phyloP scores from a whole-genome alignment of 129 eudicot genomes.

The Chrysanthemum makinoi region DNA sequence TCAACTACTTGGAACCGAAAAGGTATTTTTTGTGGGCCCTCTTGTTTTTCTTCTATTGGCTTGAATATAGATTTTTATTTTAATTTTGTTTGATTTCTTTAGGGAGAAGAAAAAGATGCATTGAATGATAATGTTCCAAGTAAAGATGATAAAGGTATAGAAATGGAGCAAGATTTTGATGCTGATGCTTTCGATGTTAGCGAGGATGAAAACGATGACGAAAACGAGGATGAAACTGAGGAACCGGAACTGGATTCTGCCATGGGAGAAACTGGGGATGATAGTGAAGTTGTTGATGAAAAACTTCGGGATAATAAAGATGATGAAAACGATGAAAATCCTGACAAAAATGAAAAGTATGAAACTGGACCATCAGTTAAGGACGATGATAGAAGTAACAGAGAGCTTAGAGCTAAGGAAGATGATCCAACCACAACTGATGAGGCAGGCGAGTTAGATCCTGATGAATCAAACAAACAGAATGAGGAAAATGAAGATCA shows the following conservation, averaged over 20 bases:
- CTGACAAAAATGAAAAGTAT: constrained; percentile 53
- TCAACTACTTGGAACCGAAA: constrained; percentile 76
- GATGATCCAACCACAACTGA: constrained; percentile 45
- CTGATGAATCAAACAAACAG: constrained; percentile 40
- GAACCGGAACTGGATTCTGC: constrained; percentile 64
- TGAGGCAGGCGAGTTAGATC: constrained; percentile 42
- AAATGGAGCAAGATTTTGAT: constrained; percentile 82
- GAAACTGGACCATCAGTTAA: constrained; percentile 71
- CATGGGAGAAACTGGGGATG: constrained; percentile 70
- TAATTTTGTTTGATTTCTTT: constrained; percentile 6
- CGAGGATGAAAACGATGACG: constrained; percentile 75
- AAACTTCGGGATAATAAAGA: constrained; percentile 61
- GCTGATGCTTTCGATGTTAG: constrained; percentile 66
- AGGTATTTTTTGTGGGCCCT: constrained; percentile 39
- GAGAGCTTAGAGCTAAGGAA: constrained; percentile 87
- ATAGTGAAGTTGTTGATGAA: constrained; percentile 72
- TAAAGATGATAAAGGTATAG: constrained; percentile 77
- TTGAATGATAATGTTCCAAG: constrained; percentile 42
- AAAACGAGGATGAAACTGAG: constrained; percentile 44
- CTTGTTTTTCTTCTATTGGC: background rate
- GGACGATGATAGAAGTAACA: constrained; percentile 45
- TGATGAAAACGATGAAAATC: constrained; percentile 48
- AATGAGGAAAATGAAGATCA: constrained; percentile 48
- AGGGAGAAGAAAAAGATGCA: constrained; percentile 59
- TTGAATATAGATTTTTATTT: too few species aligned